These are phyloP conservation scores for Endoconidiophora polonica DNA, from an alignment of 2,329 filamentous ascomycete species.

Conservation along the genomic window DNA sequence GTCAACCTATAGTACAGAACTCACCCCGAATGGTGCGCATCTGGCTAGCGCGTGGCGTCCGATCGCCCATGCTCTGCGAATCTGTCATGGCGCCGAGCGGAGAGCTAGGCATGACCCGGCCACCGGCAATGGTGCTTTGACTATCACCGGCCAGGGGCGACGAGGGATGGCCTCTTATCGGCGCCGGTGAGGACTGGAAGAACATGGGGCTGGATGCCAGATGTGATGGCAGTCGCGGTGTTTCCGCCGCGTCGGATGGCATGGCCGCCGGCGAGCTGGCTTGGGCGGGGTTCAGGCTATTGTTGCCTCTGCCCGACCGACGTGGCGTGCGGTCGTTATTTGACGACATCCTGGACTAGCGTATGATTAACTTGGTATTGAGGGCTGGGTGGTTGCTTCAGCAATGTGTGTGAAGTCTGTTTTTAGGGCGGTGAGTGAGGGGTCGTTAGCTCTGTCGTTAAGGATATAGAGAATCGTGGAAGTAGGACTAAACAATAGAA, in stretches of 20 bases:
- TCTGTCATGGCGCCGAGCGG: conserved; percentile 40
- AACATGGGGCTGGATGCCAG: conserved; percentile 68
- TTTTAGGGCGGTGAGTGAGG: neutral
- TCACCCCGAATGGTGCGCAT: conserved; percentile 9
- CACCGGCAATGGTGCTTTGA: conserved; percentile 20
- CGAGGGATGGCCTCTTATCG: conserved; percentile 12
- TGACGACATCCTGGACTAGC: neutral
- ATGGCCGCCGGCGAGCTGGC: conserved; percentile 4
- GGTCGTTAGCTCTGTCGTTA: neutral
- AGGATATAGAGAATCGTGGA: too few species aligned
- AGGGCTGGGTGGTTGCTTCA: too few species aligned
- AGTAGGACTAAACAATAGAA: too few species aligned
- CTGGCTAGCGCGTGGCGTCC: conserved; percentile 51
- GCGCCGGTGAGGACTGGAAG: conserved; percentile 41
- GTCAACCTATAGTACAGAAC: neutral
- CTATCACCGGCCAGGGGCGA: conserved; percentile 15
- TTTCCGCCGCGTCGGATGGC: conserved; percentile 9
- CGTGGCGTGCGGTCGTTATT: conserved; percentile 11
- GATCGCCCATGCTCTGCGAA: conserved; percentile 33
- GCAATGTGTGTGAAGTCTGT: neutral
- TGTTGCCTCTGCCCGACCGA: conserved; percentile 3
- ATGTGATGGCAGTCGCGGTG: conserved; percentile 17
- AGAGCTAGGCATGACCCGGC: conserved; percentile 25
- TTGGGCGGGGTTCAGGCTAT: conserved; percentile 4
- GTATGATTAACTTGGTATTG: neutral